These are phyloP conservation scores for Colletotrichum sp. DNA, from an alignment of 2,329 filamentous ascomycete species.

Conservation along the genomic window DNA sequence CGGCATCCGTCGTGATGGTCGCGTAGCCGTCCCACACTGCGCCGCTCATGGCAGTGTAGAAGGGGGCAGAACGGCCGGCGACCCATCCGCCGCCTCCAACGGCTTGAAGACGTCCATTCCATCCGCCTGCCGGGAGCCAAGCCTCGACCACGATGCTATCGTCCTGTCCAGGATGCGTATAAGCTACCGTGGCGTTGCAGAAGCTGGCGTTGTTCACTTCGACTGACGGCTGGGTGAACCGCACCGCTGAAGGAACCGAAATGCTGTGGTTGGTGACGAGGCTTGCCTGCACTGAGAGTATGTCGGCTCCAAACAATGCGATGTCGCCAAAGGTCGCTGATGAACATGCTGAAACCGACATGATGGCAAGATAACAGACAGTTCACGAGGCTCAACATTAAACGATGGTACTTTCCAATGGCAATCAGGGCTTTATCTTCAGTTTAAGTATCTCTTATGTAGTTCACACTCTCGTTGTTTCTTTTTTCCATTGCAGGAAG, in stretches of 20 bases:
- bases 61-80: slow-evolving; percentile 20
- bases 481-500: neutral
- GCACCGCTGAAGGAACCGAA: neutral
- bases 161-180: slow-evolving; percentile 27
- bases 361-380: neutral
- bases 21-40: slow-evolving; percentile 24
- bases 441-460: neutral
- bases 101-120: slow-evolving; percentile 34
- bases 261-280: neutral
- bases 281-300: neutral
- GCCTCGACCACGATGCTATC: slow-evolving; percentile 28
- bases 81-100: slow-evolving; percentile 34
- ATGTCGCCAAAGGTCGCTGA: neutral
- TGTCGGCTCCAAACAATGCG: neutral
- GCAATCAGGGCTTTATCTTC: neutral
- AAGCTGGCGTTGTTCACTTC: slow-evolving; percentile 18
- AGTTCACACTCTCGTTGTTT: neutral
- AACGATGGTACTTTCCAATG: neutral
- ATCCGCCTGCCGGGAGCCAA: slow-evolving; percentile 27
- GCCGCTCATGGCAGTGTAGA: slow-evolving; percentile 22
- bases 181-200: slow-evolving; percentile 33
- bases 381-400: neutral
- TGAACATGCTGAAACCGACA: neutral
- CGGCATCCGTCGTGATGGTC: slow-evolving; percentile 25
- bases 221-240: neutral